Percentiles rank a stretch among this genome's conserved stretches.
These are phyloP conservation scores for Eucalyptus sideroxylon DNA, from an alignment of 345 rosid genomes.

Conservation along the genomic window DNA sequence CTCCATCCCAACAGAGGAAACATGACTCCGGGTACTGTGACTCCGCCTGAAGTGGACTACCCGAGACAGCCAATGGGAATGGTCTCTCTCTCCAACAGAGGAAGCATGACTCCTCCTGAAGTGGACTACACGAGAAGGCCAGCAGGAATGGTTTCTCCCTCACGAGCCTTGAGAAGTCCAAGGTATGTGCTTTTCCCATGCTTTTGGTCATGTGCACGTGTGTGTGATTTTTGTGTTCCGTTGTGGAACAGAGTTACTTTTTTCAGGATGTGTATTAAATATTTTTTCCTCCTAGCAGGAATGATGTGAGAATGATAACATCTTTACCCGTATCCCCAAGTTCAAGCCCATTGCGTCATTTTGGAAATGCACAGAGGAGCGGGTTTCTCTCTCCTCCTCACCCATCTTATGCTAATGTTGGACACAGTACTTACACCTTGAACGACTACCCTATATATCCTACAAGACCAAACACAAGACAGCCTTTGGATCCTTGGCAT, in stretches of 20 bases:
- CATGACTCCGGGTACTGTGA: background rate
- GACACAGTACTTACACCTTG: conserved; percentile 40
- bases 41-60: conserved; percentile 32
- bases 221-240: background rate
- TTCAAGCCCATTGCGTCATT: conserved; percentile 77
- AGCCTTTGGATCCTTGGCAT: background rate
- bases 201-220: background rate
- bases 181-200: conserved; percentile 22
- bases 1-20: conserved; percentile 39
- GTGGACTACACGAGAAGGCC: conserved; percentile 41
- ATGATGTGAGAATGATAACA: conserved; percentile 50
- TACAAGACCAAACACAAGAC: background rate
- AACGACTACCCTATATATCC: conserved; percentile 43
- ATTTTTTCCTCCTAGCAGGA: conserved; percentile 22
- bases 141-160: conserved; percentile 4
- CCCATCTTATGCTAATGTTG: conserved; percentile 30
- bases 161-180: conserved; percentile 35
- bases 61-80: conserved; percentile 16
- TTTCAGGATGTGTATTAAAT: background rate
- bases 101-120: conserved; percentile 11
- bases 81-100: conserved; percentile 25
- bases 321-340: conserved; percentile 89
- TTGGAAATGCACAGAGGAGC: conserved; percentile 50
- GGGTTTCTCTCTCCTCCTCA: conserved; percentile 81
- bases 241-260: background rate